Percentiles rank a stretch among this genome's conserved stretches.
Conservation (phyloP, 441 rosid genomes). For the Bocquillonia castaneifolia region DNA sequence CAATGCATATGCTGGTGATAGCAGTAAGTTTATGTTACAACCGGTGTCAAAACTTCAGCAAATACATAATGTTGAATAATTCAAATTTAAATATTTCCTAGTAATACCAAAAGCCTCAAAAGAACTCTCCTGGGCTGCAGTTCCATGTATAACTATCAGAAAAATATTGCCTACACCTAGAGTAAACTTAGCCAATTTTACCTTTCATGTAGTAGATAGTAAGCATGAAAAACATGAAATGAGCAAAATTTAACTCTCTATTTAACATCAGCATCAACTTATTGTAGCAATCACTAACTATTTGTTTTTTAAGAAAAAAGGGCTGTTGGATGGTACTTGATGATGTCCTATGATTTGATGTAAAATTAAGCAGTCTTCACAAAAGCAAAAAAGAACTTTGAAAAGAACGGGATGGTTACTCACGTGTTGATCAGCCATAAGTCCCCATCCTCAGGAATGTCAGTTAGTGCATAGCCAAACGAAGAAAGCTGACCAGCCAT, state of each 20-base stretch:
- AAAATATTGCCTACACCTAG: no score
- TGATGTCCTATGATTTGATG: not conserved
- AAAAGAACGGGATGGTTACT: constrained; percentile 14
- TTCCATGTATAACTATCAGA: no score
- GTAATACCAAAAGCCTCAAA: not conserved
- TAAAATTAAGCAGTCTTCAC: not conserved
- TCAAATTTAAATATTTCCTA: no score
- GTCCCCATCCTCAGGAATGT: constrained; percentile 79
- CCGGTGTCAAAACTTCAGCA: no score
- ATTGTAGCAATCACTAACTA: not conserved
- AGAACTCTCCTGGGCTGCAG: not conserved
- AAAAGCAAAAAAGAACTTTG: not conserved
- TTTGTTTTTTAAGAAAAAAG: no score
- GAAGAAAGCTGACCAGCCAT: constrained; percentile 98
- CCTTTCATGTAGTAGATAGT: no score
- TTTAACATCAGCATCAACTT: not conserved
- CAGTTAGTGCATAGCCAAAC: constrained; percentile 75
- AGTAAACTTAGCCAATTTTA: not conserved
- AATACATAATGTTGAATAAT: no score
- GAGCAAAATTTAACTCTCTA: no score
- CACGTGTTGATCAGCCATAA: constrained; percentile 93
- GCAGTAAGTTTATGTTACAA: no score
- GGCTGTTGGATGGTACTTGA: not conserved
- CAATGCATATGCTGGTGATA: no score
- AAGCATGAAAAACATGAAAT: no score